Evolutionary conservation across 441 rosid genomes (phyloP).

Genomic region (Euphorbia corollata): DNA sequence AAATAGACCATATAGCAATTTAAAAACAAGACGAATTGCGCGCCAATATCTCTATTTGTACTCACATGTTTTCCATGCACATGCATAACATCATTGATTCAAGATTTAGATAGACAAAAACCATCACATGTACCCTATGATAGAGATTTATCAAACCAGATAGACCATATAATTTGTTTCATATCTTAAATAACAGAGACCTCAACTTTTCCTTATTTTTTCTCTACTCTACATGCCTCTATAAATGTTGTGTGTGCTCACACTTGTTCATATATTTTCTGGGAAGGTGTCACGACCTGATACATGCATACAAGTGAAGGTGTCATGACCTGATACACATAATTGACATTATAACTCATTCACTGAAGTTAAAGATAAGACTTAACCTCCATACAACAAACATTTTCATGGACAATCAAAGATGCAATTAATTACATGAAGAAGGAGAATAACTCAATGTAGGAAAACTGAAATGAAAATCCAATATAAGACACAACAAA

Average conservation of each 20-base stretch:
- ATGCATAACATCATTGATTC: neutral
- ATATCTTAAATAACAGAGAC: neutral
- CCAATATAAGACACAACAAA: neutral
- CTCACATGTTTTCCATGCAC: neutral
- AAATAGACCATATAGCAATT: conserved; percentile 21
- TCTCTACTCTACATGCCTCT: neutral
- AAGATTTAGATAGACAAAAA: neutral
- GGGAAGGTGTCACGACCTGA: neutral
- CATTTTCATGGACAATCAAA: neutral
- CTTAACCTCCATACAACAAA: neutral
- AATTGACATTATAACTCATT: neutral
- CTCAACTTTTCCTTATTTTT: neutral
- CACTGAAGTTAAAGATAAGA: neutral
- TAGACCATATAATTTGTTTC: neutral
- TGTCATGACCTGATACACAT: neutral
- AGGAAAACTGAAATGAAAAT: neutral
- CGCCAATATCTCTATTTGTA: neutral
- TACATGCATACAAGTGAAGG: neutral
- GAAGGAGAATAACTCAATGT: neutral
- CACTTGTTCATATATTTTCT: neutral
- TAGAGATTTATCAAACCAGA: neutral
- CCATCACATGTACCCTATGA: neutral
- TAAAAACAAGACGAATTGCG: neutral
- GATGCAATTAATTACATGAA: neutral
- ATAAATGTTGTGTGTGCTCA: neutral